These are phyloP conservation scores for Verticillium zaregamsianum DNA, from an alignment of 2,329 filamentous ascomycete genomes.

Conservation along the genomic window DNA sequence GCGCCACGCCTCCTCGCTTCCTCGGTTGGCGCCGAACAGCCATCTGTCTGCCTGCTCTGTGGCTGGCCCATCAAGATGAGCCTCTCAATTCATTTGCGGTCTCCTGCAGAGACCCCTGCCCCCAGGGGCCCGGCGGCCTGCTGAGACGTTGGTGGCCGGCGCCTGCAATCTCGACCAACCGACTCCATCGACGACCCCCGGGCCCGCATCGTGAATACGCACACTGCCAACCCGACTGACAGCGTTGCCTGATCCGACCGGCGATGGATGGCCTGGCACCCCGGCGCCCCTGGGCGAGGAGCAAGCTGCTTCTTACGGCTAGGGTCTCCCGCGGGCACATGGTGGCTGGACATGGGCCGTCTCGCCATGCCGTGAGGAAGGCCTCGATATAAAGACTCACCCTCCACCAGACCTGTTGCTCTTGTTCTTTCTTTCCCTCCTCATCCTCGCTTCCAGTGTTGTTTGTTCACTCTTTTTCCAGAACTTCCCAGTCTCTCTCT, in stretches of 20 bases:
- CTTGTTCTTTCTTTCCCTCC: neutral
- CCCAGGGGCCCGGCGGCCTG: neutral
- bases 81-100: neutral
- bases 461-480: slow-evolving; percentile 4
- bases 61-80: neutral
- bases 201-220: neutral
- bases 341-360: neutral
- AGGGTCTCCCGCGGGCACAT: neutral
- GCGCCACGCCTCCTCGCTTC: neutral
- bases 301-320: neutral
- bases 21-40: slow-evolving; percentile 3
- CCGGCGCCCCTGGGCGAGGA: neutral
- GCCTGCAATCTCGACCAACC: slow-evolving; percentile 3
- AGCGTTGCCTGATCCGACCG: neutral
- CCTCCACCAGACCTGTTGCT: neutral
- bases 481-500: slow-evolving; percentile 1
- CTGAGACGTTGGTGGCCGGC: slow-evolving; percentile 1
- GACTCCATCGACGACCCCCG: neutral
- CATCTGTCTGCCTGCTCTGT: neutral
- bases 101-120: neutral
- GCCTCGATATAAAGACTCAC: neutral
- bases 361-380: neutral
- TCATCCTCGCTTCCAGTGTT: slow-evolving; percentile 2
- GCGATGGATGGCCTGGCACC: neutral
- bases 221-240: neutral